These are phyloP conservation scores for Xerocomus potaroensis DNA, from an alignment of 768 basidiomycete genomes.

Conservation along the genomic window DNA sequence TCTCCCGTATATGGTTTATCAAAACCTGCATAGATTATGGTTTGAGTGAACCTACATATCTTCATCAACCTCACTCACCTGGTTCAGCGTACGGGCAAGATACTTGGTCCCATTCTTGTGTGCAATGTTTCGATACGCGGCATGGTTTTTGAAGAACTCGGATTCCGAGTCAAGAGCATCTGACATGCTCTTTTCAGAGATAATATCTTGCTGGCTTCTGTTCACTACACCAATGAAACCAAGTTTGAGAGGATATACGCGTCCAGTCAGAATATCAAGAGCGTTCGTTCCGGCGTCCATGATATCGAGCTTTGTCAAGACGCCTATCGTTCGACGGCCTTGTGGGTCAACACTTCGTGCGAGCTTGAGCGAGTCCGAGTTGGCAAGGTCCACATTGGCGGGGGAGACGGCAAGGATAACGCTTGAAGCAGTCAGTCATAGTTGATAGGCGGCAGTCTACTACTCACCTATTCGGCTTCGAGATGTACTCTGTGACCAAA, in stretches of 20 bases:
- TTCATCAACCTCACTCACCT: slow-evolving; percentile 46
- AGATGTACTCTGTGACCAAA: slow-evolving; percentile 93
- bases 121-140: slow-evolving; percentile 91
- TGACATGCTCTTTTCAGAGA: slow-evolving; percentile 74
- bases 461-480: slow-evolving; percentile 88
- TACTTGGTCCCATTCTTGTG: slow-evolving; percentile 98
- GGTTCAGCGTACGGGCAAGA: slow-evolving; percentile 88
- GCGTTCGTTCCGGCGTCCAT: slow-evolving; percentile 99
- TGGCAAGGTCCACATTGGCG: slow-evolving; percentile 98
- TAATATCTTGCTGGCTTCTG: slow-evolving; percentile 97
- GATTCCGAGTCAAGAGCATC: slow-evolving; percentile 82
- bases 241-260: slow-evolving; percentile 95
- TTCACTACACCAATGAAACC: slow-evolving; percentile 99
- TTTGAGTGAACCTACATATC: not conserved
- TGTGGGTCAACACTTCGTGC: slow-evolving; percentile 95
- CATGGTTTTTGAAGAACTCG: slow-evolving; percentile 88
- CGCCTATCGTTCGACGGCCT: slow-evolving; percentile 93
- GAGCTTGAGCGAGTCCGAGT: slow-evolving; percentile 96
- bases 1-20: slow-evolving; percentile 97
- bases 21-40: slow-evolving; percentile 60
- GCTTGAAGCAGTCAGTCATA: slow-evolving; percentile 37
- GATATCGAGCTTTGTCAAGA: slow-evolving; percentile 94
- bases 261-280: slow-evolving; percentile 90
- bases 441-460: not conserved
- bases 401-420: slow-evolving; percentile 96